Percentiles rank a stretch among this genome's conserved stretches.
Evolutionary conservation across 2,329 filamentous ascomycete species (phyloP).

Genomic region (Colletotrichum australisinense): DNA sequence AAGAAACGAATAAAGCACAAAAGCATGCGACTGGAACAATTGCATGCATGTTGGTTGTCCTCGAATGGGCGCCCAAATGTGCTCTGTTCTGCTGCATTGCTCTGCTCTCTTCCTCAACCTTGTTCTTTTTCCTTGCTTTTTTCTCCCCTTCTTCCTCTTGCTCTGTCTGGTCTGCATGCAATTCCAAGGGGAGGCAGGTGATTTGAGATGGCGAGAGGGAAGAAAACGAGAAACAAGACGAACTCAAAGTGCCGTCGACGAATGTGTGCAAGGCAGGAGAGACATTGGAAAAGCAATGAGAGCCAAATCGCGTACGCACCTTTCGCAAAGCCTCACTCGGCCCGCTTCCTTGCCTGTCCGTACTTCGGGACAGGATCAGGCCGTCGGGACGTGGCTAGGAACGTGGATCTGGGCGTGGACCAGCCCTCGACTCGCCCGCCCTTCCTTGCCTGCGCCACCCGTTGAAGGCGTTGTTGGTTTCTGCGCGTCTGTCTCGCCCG

Average conservation of each 20-base stretch:
- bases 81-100: background rate
- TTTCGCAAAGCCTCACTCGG: slow-evolving; percentile 31
- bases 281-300: slow-evolving; percentile 27
- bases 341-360: slow-evolving; percentile 25
- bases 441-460: slow-evolving; percentile 19
- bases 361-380: slow-evolving; percentile 25
- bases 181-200: background rate
- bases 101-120: background rate
- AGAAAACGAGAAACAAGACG: slow-evolving; percentile 5
- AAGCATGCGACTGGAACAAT: background rate
- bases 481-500: background rate
- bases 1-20: background rate
- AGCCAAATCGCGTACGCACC: slow-evolving; percentile 22
- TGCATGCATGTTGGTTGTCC: background rate
- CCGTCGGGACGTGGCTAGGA: slow-evolving; percentile 22
- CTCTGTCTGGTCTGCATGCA: background rate
- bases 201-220: background rate
- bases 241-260: slow-evolving; percentile 17
- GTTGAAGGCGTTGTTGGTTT: slow-evolving; percentile 10
- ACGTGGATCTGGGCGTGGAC: slow-evolving; percentile 18
- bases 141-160: background rate
- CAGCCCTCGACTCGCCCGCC: slow-evolving; percentile 11
- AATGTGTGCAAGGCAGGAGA: slow-evolving; percentile 29
- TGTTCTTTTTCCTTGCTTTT: background rate
- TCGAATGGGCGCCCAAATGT: background rate